Evolutionary conservation across 768 basidiomycete species (phyloP).

Genomic region (Amanita phalloides): DNA sequence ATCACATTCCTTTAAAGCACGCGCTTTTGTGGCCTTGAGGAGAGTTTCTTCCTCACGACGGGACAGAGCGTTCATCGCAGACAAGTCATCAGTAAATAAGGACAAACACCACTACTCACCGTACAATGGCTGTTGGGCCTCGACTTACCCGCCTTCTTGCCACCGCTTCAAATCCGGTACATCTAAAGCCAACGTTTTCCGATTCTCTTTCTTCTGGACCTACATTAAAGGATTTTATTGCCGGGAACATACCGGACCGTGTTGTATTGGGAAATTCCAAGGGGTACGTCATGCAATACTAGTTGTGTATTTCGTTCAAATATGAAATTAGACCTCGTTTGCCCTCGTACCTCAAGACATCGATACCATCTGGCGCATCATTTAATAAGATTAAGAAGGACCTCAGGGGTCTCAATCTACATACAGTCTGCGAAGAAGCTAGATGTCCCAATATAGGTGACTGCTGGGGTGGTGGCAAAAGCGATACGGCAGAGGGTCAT

Average conservation of each 20-base stretch:
- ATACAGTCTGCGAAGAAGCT: slow-evolving; percentile 98
- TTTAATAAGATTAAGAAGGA: slow-evolving; percentile 94
- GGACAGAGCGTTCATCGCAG: slow-evolving; percentile 70
- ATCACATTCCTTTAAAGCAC: slow-evolving; percentile 74
- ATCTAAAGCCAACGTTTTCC: slow-evolving; percentile 32
- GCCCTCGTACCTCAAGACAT: slow-evolving; percentile 82
- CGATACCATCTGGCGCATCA: slow-evolving; percentile 80
- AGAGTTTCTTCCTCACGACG: slow-evolving; percentile 83
- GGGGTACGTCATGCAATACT: slow-evolving; percentile 31
- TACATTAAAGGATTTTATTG: slow-evolving; percentile 71
- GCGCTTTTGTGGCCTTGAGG: slow-evolving; percentile 69
- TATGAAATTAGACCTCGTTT: slow-evolving; percentile 57
- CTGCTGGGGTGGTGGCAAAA: slow-evolving; percentile 88
- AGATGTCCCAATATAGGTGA: slow-evolving; percentile 99
- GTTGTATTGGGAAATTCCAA: slow-evolving; percentile 64
- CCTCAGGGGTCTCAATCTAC: slow-evolving; percentile 79
- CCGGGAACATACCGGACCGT: slow-evolving; percentile 43
- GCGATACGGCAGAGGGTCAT: slow-evolving; percentile 55
- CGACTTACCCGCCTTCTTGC: slow-evolving; percentile 16
- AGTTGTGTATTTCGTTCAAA: not conserved
- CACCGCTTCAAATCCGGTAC: slow-evolving; percentile 17
- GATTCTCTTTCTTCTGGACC: slow-evolving; percentile 56
- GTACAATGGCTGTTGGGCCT: not conserved
- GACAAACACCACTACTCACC: slow-evolving; percentile 1
- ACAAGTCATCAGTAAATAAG: not conserved